A percentile compares a stretch with the other conserved stretches of the same genome.
Evolutionary conservation across 306 rosid species (phyloP).

Genomic region (Hippophae rhamnoides): DNA sequence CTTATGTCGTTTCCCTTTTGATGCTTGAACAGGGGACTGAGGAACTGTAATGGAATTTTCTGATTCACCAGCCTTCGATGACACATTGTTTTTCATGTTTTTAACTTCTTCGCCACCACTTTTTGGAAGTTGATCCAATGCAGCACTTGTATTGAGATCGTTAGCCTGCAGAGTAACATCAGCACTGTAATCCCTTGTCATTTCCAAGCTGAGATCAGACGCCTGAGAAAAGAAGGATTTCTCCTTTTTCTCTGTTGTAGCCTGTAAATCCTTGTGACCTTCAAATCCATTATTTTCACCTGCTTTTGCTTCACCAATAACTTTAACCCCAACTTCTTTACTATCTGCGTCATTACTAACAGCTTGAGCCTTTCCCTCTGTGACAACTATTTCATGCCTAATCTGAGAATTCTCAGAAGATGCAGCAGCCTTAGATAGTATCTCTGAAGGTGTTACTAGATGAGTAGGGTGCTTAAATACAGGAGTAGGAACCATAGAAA

Average conservation of each 20-base stretch:
- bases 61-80: constrained; percentile 29
- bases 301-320: constrained; percentile 36
- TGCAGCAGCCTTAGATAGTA: constrained; percentile 40
- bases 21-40: constrained; percentile 36
- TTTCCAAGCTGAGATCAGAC: constrained; percentile 49
- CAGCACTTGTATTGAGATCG: constrained; percentile 18
- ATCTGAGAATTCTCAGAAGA: constrained; percentile 37
- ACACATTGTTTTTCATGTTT: constrained; percentile 27
- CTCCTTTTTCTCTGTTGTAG: constrained; percentile 40
- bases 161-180: constrained; percentile 31
- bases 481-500: constrained; percentile 30
- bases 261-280: constrained; percentile 23
- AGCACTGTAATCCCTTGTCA: constrained; percentile 41
- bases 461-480: constrained; percentile 48
- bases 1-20: constrained; percentile 46
- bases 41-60: constrained; percentile 18
- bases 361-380: constrained; percentile 29
- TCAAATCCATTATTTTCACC: constrained; percentile 25
- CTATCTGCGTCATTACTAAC: constrained; percentile 32
- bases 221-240: constrained; percentile 64
- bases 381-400: constrained; percentile 33
- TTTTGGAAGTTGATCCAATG: constrained; percentile 20
- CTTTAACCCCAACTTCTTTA: constrained; percentile 39
- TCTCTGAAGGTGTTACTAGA: constrained; percentile 62
- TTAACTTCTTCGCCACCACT: constrained; percentile 31